These are phyloP conservation scores for Penicillium daleae DNA, from an alignment of 495 filamentous ascomycete genomes.

Conservation along the genomic window DNA sequence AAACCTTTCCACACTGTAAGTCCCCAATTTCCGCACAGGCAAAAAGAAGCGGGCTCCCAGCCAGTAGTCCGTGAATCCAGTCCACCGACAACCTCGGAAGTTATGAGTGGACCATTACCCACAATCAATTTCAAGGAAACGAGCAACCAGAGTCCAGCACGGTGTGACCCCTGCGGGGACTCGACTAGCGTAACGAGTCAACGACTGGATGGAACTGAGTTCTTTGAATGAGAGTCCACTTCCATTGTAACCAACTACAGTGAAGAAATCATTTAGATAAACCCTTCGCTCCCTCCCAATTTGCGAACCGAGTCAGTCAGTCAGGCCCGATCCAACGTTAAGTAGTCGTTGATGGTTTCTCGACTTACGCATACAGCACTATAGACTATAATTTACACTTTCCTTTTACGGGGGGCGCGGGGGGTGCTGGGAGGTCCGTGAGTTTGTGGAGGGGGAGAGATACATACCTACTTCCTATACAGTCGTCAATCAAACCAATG, in stretches of 20 bases:
- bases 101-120: constrained; percentile 9
- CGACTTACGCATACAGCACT: too few species aligned
- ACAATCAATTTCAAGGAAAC: constrained; percentile 25
- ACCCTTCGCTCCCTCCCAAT: too few species aligned
- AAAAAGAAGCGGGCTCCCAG: neutral
- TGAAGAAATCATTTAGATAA: neutral
- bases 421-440: constrained; percentile 11
- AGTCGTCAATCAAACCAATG: too few species aligned
- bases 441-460: neutral
- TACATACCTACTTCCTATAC: too few species aligned
- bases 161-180: neutral
- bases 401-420: neutral
- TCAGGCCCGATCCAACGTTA: neutral
- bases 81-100: neutral
- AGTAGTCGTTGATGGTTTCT: neutral
- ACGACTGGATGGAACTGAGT: neutral
- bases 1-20: neutral
- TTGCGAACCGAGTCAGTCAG: neutral
- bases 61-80: neutral
- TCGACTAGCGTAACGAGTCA: neutral
- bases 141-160: constrained; percentile 13
- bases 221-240: neutral
- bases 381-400: neutral
- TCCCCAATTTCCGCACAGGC: neutral
- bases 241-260: neutral